Evolutionary conservation across 2,329 filamentous ascomycete species (phyloP), one percentile per base, ranked within the genome.

Genomic region (Epichloe aotearoae): DNA sequence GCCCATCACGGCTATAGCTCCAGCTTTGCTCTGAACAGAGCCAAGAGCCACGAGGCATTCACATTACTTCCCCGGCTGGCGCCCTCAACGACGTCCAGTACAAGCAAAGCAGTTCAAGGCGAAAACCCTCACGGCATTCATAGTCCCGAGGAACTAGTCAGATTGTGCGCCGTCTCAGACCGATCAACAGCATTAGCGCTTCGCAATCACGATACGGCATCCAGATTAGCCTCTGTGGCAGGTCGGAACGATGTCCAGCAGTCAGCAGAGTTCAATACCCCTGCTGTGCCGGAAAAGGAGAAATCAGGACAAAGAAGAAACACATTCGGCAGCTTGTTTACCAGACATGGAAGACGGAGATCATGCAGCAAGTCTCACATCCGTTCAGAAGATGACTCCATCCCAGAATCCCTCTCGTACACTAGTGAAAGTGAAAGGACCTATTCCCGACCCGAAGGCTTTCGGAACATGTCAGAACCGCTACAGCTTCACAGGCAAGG

Each of bases 21-120:
- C 52, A 61, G 53, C 49, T 58, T 60, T 39, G 47, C 52, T 23
- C 47, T 61, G 11, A 55, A 61, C 54, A 54, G 52, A 40, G 48
- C 53, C n/a, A 57, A 56, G 19, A 54, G 51, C 23, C 51, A 56
- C 34, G 55, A 56, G 23, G 54, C 57, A 10, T 55, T 55, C 23
- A 61, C 59, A 1, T 49, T 61, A 4, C 53, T 61, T 6, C 57
- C 59, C 15, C 50, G 50, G 20, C 20, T 56, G 12, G 20, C 39
- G 14, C 37, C 37, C 5, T 40, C 26, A 23, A 26, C 12, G 7
- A 36, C 14, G 10, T 20, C 17, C 34, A 23, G 38, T 11, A n/a
- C 41, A 34, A 19, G 12, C 7, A 20, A 11, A 10, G 34, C 26
- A 40, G 14, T 6, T n/a, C 2, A 23, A 12, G 14, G 5, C 17